Evolutionary conservation across 371 early-diverging fungal species (phyloP).

Genomic region (Haplosporangium sp.): DNA sequence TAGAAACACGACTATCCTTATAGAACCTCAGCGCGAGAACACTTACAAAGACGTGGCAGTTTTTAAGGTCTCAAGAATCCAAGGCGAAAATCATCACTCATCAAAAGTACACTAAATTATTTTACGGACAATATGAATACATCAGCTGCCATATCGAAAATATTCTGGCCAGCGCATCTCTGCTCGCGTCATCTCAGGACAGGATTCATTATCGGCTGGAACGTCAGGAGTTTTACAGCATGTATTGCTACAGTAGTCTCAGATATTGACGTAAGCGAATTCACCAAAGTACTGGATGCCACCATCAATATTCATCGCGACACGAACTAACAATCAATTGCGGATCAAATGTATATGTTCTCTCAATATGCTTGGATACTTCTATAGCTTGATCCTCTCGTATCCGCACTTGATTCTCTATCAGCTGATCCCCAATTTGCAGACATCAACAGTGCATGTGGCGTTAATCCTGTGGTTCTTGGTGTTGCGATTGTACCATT

Average conservation of each 20-base stretch:
- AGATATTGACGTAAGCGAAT: slow-evolving; percentile 56
- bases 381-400: slow-evolving; percentile 40
- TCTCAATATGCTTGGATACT: neutral
- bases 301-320: neutral
- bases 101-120: slow-evolving; percentile 9
- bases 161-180: slow-evolving; percentile 59
- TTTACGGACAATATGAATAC: slow-evolving; percentile 40
- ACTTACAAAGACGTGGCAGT: slow-evolving; percentile 37
- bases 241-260: slow-evolving; percentile 60
- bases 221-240: slow-evolving; percentile 60
- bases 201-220: slow-evolving; percentile 61
- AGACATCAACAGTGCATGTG: slow-evolving; percentile 36
- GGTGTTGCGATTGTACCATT: slow-evolving; percentile 52
- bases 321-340: neutral
- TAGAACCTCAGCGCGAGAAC: slow-evolving; percentile 47
- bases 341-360: neutral
- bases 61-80: slow-evolving; percentile 11
- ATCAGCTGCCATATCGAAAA: slow-evolving; percentile 57
- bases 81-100: neutral
- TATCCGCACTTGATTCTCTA: slow-evolving; percentile 34
- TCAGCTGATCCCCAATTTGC: slow-evolving; percentile 44
- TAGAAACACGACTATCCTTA: slow-evolving; percentile 55
- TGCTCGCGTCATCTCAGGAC: slow-evolving; percentile 55
- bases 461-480: slow-evolving; percentile 47
- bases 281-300: neutral